Base-by-base conservation (phyloP, 1,284 basidiomycete species). In the Boletellus deceptivus region DNA sequence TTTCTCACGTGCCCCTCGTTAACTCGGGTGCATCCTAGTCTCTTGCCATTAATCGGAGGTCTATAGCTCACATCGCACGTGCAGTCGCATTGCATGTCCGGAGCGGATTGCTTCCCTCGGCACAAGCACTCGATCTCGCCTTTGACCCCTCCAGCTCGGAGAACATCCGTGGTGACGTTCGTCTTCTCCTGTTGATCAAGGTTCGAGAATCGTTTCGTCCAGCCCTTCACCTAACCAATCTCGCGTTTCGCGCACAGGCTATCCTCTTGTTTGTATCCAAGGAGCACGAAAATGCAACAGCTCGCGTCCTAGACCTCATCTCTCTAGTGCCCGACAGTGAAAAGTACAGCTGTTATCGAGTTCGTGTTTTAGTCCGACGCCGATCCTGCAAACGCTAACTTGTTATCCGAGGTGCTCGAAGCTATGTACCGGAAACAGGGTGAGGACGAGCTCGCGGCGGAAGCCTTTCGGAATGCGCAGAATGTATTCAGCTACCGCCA, bases 241-340 rank as follows among this genome's bases (percentile, higher is more conserved):
- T 6, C 25, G 7, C 8, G 25, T 27, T 34, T 52, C 31, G 9
- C 1, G 6, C 16, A 3, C 17, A 58, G 55, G 56, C 56, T 6
- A 55, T 55, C 18, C 20, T 56, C 24, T 37, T 55, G 35, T 56
- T 56, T 36, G n/a, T 42, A 31, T 48, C 44, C 3, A 48, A 48
- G 27, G 51, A 55, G n/a, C 44, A 18, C 8, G 44, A 50, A 14
- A 3, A 51, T 11, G 56, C 55, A 1, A 41, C 58, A 14, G n/a
- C 45, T 8, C 52, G 53, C 16, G 44, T 55, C 4, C 29, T 51
- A 1, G 29, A 42, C n/a, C 53, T 56, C 25, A 42, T 52, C 25
- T n/a, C 47, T 2, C 16, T 24, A 1, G 40, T 48, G 4, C 39
- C 46, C 10, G 39, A 46, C 16, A 46, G 47, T 8, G 39, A 24